phyloP scores from a whole-genome alignment of 1,284 basidiomycete genomes.

The Papiliotrema terrestris region DNA sequence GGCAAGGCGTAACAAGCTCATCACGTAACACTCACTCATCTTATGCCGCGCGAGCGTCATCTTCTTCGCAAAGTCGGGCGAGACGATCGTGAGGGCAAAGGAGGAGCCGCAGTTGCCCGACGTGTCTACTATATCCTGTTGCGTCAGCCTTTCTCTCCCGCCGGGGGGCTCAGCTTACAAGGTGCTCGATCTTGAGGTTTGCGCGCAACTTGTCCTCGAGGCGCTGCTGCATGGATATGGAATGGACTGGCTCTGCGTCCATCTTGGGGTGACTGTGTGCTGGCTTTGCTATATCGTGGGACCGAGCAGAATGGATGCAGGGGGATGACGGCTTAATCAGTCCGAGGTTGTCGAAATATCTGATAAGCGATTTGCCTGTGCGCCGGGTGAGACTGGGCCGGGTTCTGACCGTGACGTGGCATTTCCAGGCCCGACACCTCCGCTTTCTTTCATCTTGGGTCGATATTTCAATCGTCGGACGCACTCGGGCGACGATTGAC shows the following conservation, averaged over 20 bases:
- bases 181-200: neutral
- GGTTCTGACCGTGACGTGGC: slow-evolving; percentile 1
- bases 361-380: neutral
- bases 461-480: neutral
- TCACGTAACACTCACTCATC: slow-evolving; percentile 31
- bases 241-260: neutral
- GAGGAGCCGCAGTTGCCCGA: slow-evolving; percentile 49
- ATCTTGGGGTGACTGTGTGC: neutral
- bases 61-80: slow-evolving; percentile 45
- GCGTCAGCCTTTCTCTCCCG: slow-evolving; percentile 9
- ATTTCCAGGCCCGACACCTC: neutral
- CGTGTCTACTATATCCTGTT: slow-evolving; percentile 43
- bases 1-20: too few relatives aligned
- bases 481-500: neutral
- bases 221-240: slow-evolving; percentile 8
- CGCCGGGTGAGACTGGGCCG: neutral
- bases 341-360: neutral
- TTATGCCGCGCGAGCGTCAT: slow-evolving; percentile 47
- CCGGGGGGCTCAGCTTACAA: neutral
- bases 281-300: neutral
- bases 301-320: neutral
- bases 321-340: neutral
- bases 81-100: slow-evolving; percentile 44
- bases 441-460: neutral
- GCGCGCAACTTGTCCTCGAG: slow-evolving; percentile 28